phyloP scores from a whole-genome alignment of 768 basidiomycete species.

The Galerina marginata region DNA sequence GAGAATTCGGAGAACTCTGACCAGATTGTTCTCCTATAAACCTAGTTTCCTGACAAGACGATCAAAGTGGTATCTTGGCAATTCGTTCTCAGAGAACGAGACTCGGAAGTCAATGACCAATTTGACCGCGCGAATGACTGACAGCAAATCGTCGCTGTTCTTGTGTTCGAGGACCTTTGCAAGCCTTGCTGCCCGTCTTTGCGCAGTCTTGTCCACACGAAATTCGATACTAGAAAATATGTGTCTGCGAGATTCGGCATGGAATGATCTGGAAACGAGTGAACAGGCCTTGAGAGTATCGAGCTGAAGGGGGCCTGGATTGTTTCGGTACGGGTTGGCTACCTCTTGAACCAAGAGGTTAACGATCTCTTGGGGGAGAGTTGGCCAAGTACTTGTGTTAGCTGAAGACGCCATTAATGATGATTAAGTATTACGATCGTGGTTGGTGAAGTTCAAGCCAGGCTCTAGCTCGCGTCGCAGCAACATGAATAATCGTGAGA shows the following conservation, averaged over 20 bases:
- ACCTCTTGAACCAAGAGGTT: too few relatives aligned
- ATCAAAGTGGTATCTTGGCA: too few relatives aligned
- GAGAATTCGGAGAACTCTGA: not conserved
- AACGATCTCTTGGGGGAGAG: too few relatives aligned
- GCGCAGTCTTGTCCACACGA: not conserved
- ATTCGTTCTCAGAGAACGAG: too few relatives aligned
- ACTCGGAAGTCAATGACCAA: not conserved
- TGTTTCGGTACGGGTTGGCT: too few relatives aligned
- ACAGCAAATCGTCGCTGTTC: not conserved
- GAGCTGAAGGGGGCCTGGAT: not conserved
- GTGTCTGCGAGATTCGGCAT: not conserved
- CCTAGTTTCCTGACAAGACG: not conserved
- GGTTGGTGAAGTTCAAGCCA: too few relatives aligned
- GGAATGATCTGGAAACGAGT: slow-evolving; percentile 6
- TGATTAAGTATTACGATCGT: too few relatives aligned
- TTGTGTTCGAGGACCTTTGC: not conserved
- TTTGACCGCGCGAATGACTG: not conserved
- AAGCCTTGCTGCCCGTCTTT: slow-evolving; percentile 1
- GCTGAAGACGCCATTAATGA: too few relatives aligned
- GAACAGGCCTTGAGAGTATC: slow-evolving; percentile 6
- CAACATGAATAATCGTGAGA: too few relatives aligned
- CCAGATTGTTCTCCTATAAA: not conserved
- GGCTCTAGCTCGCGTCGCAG: too few relatives aligned
- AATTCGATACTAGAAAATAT: not conserved
- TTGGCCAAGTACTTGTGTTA: too few relatives aligned